A percentile compares a stretch with the other conserved stretches of the same genome.
Evolutionary conservation across 371 early-diverging fungal genomes (phyloP).

Genomic region (Smittium mucronatum): DNA sequence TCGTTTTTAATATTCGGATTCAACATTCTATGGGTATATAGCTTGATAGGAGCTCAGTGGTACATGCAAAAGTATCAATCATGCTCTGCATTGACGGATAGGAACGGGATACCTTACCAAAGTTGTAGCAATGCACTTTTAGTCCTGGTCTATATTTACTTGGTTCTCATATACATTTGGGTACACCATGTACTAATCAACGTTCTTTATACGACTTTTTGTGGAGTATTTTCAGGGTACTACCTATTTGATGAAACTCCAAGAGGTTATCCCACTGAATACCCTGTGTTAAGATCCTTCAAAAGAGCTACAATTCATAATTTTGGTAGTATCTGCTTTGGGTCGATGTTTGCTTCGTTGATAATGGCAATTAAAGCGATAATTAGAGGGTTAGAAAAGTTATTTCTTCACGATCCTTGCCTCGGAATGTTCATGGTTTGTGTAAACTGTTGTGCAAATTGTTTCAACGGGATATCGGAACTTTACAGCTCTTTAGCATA

Average conservation of each 20-base stretch:
- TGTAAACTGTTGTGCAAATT: slow-evolving; percentile 39
- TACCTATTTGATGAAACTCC: slow-evolving; percentile 63
- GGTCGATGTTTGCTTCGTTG: slow-evolving; percentile 77
- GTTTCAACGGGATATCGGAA: slow-evolving; percentile 38
- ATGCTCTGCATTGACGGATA: slow-evolving; percentile 22
- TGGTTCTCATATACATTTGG: slow-evolving; percentile 70
- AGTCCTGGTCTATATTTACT: slow-evolving; percentile 43
- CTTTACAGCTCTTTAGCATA: slow-evolving; percentile 83
- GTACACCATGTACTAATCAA: slow-evolving; percentile 64
- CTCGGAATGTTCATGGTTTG: slow-evolving; percentile 38
- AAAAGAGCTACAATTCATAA: slow-evolving; percentile 80
- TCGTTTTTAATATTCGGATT: slow-evolving; percentile 25
- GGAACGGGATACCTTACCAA: slow-evolving; percentile 29
- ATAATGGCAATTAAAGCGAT: slow-evolving; percentile 54
- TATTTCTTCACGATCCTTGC: slow-evolving; percentile 30
- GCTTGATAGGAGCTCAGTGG: slow-evolving; percentile 29
- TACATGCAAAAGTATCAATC: slow-evolving; percentile 29
- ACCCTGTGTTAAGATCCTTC: slow-evolving; percentile 53
- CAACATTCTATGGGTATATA: slow-evolving; percentile 24
- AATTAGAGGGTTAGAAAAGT: slow-evolving; percentile 28
- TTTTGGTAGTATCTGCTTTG: slow-evolving; percentile 91
- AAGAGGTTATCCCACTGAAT: slow-evolving; percentile 34
- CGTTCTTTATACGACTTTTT: slow-evolving; percentile 60
- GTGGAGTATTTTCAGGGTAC: slow-evolving; percentile 65
- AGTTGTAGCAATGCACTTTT: slow-evolving; percentile 24